Evolutionary conservation across 208 protist species (phyloP).

Genomic region (Trypanosoma caninum): DNA sequence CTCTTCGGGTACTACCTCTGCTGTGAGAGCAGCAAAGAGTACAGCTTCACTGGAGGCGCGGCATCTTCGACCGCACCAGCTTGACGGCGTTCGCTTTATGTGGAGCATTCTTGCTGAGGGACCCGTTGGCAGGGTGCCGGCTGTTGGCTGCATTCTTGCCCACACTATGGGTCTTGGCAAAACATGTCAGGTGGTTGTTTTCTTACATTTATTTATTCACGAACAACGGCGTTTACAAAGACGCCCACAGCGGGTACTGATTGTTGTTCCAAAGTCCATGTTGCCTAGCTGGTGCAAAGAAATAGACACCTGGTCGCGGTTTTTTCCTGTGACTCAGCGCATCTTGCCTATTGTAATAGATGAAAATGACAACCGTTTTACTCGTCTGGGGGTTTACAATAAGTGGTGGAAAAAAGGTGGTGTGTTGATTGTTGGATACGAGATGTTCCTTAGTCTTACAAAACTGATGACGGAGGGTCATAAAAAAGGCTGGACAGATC

Average conservation of each 20-base stretch:
- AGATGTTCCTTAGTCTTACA: slow-evolving; percentile 62
- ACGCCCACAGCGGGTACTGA: slow-evolving; percentile 36
- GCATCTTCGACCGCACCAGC: slow-evolving; percentile 62
- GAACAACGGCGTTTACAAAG: background rate
- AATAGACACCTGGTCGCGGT: slow-evolving; percentile 53
- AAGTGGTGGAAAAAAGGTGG: slow-evolving; percentile 57
- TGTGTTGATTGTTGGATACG: slow-evolving; percentile 72
- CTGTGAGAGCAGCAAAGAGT: background rate
- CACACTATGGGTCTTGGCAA: slow-evolving; percentile 91
- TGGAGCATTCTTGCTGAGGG: slow-evolving; percentile 74
- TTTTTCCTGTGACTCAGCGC: slow-evolving; percentile 47
- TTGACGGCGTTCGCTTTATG: slow-evolving; percentile 83
- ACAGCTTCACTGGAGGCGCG: background rate
- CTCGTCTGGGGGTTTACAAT: slow-evolving; percentile 36
- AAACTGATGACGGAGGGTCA: slow-evolving; percentile 28
- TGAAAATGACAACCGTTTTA: background rate
- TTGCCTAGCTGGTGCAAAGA: slow-evolving; percentile 56
- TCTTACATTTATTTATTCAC: slow-evolving; percentile 70
- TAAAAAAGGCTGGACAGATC: slow-evolving; percentile 47
- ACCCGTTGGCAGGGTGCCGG: slow-evolving; percentile 66
- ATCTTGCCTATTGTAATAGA: slow-evolving; percentile 33
- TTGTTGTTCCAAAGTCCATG: slow-evolving; percentile 77
- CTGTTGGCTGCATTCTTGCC: slow-evolving; percentile 77
- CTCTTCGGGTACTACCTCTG: background rate
- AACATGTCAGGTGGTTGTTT: slow-evolving; percentile 80